These are phyloP conservation scores for Allium sativum DNA, from an alignment of 106 monocot species.

Conservation along the genomic window DNA sequence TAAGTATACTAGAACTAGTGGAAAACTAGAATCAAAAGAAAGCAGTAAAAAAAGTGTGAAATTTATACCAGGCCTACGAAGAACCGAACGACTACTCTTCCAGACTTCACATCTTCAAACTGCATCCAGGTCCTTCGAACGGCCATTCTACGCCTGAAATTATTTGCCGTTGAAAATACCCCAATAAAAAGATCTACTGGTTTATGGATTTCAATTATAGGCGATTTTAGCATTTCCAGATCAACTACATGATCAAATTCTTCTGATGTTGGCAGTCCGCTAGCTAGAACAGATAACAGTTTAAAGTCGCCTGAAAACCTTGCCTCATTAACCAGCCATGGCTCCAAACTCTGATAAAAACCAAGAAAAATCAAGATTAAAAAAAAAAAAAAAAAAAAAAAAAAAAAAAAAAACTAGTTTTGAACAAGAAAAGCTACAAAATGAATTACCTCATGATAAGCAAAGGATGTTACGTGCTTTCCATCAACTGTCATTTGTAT, in stretches of 20 bases:
- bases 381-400: conserved; percentile 2
- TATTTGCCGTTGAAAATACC: conserved; percentile 86
- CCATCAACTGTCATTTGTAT: conserved; percentile 96
- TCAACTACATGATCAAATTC: conserved; percentile 57
- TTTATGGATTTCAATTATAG: conserved; percentile 36
- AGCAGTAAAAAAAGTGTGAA: background rate
- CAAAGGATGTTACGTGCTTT: conserved; percentile 84
- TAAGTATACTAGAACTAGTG: too few relatives aligned
- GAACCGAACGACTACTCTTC: conserved; percentile 63
- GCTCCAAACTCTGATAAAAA: conserved; percentile 65
- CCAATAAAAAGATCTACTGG: conserved; percentile 66
- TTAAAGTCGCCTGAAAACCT: conserved; percentile 80
- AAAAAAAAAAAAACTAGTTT: background rate
- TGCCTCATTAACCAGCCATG: conserved; percentile 84
- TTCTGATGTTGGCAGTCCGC: conserved; percentile 89
- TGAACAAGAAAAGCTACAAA: background rate
- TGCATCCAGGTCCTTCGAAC: conserved; percentile 96
- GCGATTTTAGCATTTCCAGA: conserved; percentile 54
- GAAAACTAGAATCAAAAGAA: too few relatives aligned
- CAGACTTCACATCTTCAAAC: conserved; percentile 62
- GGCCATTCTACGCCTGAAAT: conserved; percentile 92
- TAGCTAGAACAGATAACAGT: conserved; percentile 63
- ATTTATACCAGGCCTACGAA: conserved; percentile 88
- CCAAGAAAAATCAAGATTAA: conserved; percentile 2
- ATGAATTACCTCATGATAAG: conserved; percentile 66